A percentile compares a stretch with the other conserved stretches of the same genome.
Evolutionary conservation across 495 filamentous ascomycete genomes (phyloP).

Genomic region (Penicillium herquei): DNA sequence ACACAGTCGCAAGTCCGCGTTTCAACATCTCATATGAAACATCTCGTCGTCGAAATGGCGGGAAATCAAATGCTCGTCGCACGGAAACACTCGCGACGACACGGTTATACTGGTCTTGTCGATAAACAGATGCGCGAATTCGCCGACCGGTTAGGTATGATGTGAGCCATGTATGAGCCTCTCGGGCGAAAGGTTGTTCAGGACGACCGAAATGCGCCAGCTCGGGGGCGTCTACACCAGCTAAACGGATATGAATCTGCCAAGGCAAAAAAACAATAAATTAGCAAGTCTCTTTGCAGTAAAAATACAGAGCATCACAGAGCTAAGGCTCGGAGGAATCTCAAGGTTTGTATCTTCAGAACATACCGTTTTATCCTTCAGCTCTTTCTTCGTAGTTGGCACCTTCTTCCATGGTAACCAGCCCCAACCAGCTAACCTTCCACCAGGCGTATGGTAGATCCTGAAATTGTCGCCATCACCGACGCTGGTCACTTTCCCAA

Average conservation of each 20-base stretch:
- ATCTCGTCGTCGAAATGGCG: slow-evolving; percentile 62
- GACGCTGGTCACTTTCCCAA: slow-evolving; percentile 86
- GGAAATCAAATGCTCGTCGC: slow-evolving; percentile 56
- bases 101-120: slow-evolving; percentile 86
- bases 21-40: slow-evolving; percentile 88
- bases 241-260: slow-evolving; percentile 78
- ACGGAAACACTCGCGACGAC: slow-evolving; percentile 85
- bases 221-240: slow-evolving; percentile 92
- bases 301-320: not conserved
- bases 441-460: slow-evolving; percentile 90
- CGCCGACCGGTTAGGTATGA: slow-evolving; percentile 68
- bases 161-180: slow-evolving; percentile 77
- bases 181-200: slow-evolving; percentile 76
- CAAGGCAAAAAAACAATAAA: not conserved
- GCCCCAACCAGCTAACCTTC: slow-evolving; percentile 82
- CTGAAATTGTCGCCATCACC: slow-evolving; percentile 96
- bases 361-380: slow-evolving; percentile 76
- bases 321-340: not conserved
- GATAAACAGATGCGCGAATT: slow-evolving; percentile 76
- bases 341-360: not conserved
- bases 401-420: slow-evolving; percentile 78
- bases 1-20: slow-evolving; percentile 80
- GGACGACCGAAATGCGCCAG: slow-evolving; percentile 85
- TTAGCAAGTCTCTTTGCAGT: not conserved
- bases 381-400: slow-evolving; percentile 60